Conservation (phyloP, 2,329 filamentous ascomycete species). For the Pseudocercospora eumusae region DNA sequence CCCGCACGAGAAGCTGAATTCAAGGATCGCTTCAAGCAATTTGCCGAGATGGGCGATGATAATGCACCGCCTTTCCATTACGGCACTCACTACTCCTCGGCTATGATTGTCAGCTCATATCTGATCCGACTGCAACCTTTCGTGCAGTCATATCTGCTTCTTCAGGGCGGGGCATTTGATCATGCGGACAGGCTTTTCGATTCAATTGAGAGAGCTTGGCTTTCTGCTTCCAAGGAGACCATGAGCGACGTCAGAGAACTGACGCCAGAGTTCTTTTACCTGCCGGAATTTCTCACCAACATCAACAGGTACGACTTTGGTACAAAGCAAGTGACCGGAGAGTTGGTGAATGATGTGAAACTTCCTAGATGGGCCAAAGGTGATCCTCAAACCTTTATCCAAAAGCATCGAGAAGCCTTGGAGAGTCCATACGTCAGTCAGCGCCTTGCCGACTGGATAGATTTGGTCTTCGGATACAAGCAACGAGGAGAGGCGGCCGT, state of each 20-base stretch:
- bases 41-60: conserved; percentile 84
- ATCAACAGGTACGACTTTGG: conserved; percentile 95
- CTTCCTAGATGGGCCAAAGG: conserved; percentile 97
- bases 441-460: conserved; percentile 91
- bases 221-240: conserved; percentile 82
- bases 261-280: conserved; percentile 95
- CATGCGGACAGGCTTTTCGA: conserved; percentile 95
- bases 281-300: conserved; percentile 93
- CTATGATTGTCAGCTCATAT: conserved; percentile 97
- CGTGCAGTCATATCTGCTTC: conserved; percentile 88
- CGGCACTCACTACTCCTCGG: conserved; percentile 96
- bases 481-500: conserved; percentile 90
- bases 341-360: conserved; percentile 78
- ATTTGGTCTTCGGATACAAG: conserved; percentile 90
- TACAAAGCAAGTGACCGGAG: conserved; percentile 74
- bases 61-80: conserved; percentile 85
- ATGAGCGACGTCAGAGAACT: conserved; percentile 94
- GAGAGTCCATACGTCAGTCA: conserved; percentile 91
- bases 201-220: conserved; percentile 87
- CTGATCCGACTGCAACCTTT: conserved; percentile 94
- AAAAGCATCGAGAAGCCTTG: conserved; percentile 91
- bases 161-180: conserved; percentile 95
- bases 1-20: conserved; percentile 74
- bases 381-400: conserved; percentile 91
- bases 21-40: conserved; percentile 78